Base-by-base conservation (phyloP, 768 basidiomycete species). In the Butyriboletus loyo region DNA sequence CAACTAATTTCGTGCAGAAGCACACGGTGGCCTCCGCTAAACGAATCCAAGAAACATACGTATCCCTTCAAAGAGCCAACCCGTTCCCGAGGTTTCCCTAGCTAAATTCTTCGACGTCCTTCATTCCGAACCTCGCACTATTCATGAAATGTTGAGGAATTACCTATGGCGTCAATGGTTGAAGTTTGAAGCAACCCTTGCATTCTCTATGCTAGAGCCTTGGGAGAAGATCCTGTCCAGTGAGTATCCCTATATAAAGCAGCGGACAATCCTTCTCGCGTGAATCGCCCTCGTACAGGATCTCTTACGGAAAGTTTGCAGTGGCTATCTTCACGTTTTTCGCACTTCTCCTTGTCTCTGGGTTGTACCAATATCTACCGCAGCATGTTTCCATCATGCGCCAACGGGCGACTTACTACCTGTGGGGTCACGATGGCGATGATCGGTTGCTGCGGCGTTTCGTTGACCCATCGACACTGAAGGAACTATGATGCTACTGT, bases 161-260 rank as follows among this genome's bases (percentile, higher is more conserved):
- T 69, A 69, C 54, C 49, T 70, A 21, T 59, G 57, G 60, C 68
- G 70, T 21, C 69, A 71, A 35, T 58, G 68, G 40, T 50, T 49
- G 49, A 71, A 68, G 55, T 66, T 69, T 38, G 85, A 86, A 66
- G 72, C 77, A 11, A 85, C 83, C 0, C 78, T 83, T 48, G 86
- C 75, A 5, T 69, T 86, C 38, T 73, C 76, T 17, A 79, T 87
- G 73, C 73, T 86, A 52, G 85, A 88, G 66, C 77, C 81, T 50
- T 87, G 86, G 86, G 86, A 88, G 72, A 84, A 84, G 62, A 42
- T 79, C 25, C 57, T 86, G 44, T 73, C 82, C 54, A 60, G 86
- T 86, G 59, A 59, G 85, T 56, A 11, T 75, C 34, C 17, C 32
- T 44, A 35, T 17, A 34, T 30, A 25, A 15, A 34, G 31, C 37